Base-by-base conservation (phyloP, 2,329 filamentous ascomycete genomes). In the Diplodia seriata region DNA sequence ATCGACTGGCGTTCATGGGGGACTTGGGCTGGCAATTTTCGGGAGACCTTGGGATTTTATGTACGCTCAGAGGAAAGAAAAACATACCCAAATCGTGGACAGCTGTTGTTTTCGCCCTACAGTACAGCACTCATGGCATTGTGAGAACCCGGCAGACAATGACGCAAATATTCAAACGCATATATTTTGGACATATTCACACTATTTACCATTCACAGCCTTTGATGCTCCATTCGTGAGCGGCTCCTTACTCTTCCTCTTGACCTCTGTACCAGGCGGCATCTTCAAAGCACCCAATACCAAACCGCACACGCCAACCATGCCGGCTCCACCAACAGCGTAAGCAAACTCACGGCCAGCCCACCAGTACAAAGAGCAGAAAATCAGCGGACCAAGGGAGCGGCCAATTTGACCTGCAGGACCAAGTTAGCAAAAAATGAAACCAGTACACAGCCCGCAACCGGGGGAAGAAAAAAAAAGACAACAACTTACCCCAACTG, bases 361-460 rank as follows among this genome's bases (percentile, higher is more conserved):
- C 95, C 95, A 99, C 95, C 95, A 99, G 81, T 99, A 99, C 67
- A 99, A 84, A 59, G 92, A 93, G 70, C 95, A 98, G 77, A 99
- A 99, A 43, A 97, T 81, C 4, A 99, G 78, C 0, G 95, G 95
- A 0, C 95, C 95, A 12, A 97, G 79, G 0, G 94, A 93, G 40
- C 95, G 86, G 2, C 95, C 95, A 4, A 94, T 86, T 83, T 99
- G 95, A 6, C 95, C 94, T 89, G 85, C 50, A 5, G 3, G 11
- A 26, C 7, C 20, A 36, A 14, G 51, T 68, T 40, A 63, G 57
- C 29, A 31, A 40, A 40, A 9, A 62, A 38, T 2, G 14, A 29
- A 23, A 26, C 23, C 3, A 26, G 23, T 26, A 26, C 23, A 26
- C 23, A 26, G 23, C 23, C 23, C 23, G 23, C 23, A 26, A 26